Conservation (phyloP, 1,139 yeast genomes). For the Yamadazyma sp. region DNA sequence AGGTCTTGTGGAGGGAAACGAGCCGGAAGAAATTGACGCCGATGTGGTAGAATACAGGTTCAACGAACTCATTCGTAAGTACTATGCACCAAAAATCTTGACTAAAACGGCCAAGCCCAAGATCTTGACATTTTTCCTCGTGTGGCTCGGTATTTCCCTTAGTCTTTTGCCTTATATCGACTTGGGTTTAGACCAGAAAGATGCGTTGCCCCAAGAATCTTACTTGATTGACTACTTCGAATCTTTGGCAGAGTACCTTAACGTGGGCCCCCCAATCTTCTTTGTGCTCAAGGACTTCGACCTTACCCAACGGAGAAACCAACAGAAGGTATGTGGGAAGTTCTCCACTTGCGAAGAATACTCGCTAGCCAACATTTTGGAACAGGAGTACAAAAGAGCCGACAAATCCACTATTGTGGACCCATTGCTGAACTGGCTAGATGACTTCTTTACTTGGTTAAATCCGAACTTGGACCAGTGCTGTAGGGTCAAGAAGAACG, state of each 20-base stretch:
- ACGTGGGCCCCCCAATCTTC: constrained; percentile 90
- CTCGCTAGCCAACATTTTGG: constrained; percentile 80
- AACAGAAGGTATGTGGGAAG: constrained; percentile 80
- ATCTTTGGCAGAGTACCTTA: constrained; percentile 69
- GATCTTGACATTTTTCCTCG: constrained; percentile 53
- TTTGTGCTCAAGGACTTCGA: constrained; percentile 71
- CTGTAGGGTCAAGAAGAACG: constrained; percentile 61
- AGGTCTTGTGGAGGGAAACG: constrained; percentile 5
- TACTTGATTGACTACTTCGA: constrained; percentile 78
- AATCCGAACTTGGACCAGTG: constrained; percentile 87
- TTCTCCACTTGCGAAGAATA: constrained; percentile 79
- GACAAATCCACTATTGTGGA: constrained; percentile 66
- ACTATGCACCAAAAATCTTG: constrained; percentile 56
- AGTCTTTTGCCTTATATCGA: constrained; percentile 66
- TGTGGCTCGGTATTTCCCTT: constrained; percentile 68
- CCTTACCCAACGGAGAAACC: constrained; percentile 58
- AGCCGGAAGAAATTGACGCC: constrained; percentile 1
- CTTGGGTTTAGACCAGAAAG: constrained; percentile 84
- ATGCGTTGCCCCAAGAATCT: constrained; percentile 83
- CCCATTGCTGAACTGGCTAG: constrained; percentile 91
- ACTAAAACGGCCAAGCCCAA: constrained; percentile 45
- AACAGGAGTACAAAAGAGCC: constrained; percentile 76
- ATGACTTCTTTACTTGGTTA: constrained; percentile 83
- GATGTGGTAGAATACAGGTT: constrained; percentile 26
- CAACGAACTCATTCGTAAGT: constrained; percentile 22